Evolutionary conservation across 306 rosid genomes (phyloP), one percentile per base, ranked within the genome.

Genomic region (Corylus avellana): DNA sequence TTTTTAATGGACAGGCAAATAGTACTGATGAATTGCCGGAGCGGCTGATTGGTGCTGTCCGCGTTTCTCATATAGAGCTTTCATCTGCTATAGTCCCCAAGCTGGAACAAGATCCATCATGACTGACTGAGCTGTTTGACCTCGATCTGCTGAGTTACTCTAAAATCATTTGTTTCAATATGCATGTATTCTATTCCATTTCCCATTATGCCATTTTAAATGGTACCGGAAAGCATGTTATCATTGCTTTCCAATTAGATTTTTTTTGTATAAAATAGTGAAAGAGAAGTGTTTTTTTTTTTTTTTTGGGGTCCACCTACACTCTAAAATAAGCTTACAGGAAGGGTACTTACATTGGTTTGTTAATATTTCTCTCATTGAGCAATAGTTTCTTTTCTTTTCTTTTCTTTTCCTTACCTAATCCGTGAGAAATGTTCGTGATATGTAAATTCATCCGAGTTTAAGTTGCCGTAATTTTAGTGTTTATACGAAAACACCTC

Each of bases 41-140:
- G 85, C 84, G 94, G 88, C 92, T 95, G 72, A 87, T 95, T 73
- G 98, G 99, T 57, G 99, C 99, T 11, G 97, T 93, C 75, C 98
- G 99, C 5, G 72, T 93, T 73, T 93, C 98, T 73, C 99, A 95
- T 80, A 74, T 95, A 77, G 91, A 90, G 77, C 98, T 95, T 51
- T 78, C 83, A 46, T 86, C 98, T 42, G 98, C 99, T 70, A 68
- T 85, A 69, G 89, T 88, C 32, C 93, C 99, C 9, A 91, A 91
- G 75, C 84, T 95, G 84, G 98, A 90, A 10, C 78, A 79, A 49
- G 97, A 91, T 72, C 84, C 93, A n/a, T 91, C 84, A 44, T 89
- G 88, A 92, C 74, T 3, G 46, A 72, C 76, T 22, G 20, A 47
- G 48, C 64, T 4, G 71, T 75, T 81, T 75, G 77, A 35, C 9